Percentiles rank a stretch among this genome's conserved stretches.
These are phyloP conservation scores for Neonectria faginata DNA, from an alignment of 2,329 filamentous ascomycete genomes.

Conservation along the genomic window DNA sequence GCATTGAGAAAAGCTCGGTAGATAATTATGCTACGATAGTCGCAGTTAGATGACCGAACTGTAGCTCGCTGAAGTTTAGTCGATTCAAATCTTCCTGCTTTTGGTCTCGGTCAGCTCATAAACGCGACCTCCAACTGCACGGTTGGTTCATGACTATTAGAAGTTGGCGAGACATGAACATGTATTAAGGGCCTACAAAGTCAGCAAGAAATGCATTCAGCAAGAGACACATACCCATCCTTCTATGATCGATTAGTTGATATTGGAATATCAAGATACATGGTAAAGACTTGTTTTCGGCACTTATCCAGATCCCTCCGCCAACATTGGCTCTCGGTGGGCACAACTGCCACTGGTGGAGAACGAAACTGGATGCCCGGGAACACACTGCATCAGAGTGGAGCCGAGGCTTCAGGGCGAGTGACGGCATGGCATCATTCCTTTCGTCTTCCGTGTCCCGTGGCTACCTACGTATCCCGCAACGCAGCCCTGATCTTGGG, in stretches of 20 bases:
- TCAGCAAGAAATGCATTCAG: not conserved
- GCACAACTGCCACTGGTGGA: not conserved
- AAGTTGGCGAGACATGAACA: not conserved
- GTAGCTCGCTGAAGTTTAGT: no score
- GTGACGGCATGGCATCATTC: slow-evolving; percentile 34
- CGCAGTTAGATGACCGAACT: no score
- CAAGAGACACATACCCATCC: not conserved
- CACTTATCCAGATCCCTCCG: not conserved
- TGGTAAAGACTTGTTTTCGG: not conserved
- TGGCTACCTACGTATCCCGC: not conserved
- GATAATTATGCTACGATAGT: no score
- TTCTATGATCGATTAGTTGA: not conserved
- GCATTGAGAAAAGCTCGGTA: no score
- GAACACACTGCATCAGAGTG: slow-evolving; percentile 23
- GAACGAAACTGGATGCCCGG: not conserved
- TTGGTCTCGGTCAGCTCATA: not conserved
- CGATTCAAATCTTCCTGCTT: not conserved
- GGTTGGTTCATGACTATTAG: not conserved
- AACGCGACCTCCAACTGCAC: no score
- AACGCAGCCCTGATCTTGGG: not conserved
- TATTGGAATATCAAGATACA: no score
- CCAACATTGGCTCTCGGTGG: not conserved
- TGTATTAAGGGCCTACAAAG: no score
- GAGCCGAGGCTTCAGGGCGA: slow-evolving; percentile 27
- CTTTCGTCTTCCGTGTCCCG: slow-evolving; percentile 11